A percentile compares a stretch with the other conserved stretches of the same genome.
Evolutionary conservation across 148 eudicot species (phyloP).

Genomic region (Fagopyrum esculentum): DNA sequence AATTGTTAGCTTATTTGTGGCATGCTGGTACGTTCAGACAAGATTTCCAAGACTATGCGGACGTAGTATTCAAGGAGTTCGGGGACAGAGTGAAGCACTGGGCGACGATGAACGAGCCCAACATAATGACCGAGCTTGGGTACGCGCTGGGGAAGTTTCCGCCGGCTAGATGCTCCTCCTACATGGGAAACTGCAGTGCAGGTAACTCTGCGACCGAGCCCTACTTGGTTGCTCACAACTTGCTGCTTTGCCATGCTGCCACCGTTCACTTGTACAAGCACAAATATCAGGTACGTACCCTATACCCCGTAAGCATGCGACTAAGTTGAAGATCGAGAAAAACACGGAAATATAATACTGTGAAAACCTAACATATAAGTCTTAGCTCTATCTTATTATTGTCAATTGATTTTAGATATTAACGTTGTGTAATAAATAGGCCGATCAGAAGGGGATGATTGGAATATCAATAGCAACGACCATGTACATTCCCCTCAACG

Average conservation of each 20-base stretch:
- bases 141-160: constrained; percentile 20
- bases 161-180: constrained; percentile 29
- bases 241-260: constrained; percentile 33
- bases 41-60: constrained; percentile 21
- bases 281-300: constrained; percentile 29
- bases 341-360: no score
- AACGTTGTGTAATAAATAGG: background rate
- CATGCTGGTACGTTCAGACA: background rate
- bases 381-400: no score
- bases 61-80: constrained; percentile 29
- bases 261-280: constrained; percentile 30
- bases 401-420: no score
- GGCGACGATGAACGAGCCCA: constrained; percentile 35
- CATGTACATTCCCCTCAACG: constrained; percentile 1
- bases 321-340: no score
- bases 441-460: background rate
- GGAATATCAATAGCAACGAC: background rate
- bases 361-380: no score
- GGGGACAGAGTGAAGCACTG: constrained; percentile 32
- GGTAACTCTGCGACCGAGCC: constrained; percentile 47
- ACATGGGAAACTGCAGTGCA: constrained; percentile 25
- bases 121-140: constrained; percentile 12
- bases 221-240: constrained; percentile 35
- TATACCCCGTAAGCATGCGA: no score
- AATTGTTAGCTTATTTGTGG: no score